Evolutionary conservation across 768 basidiomycete species (phyloP).

Genomic region (Suillus clintonianus): DNA sequence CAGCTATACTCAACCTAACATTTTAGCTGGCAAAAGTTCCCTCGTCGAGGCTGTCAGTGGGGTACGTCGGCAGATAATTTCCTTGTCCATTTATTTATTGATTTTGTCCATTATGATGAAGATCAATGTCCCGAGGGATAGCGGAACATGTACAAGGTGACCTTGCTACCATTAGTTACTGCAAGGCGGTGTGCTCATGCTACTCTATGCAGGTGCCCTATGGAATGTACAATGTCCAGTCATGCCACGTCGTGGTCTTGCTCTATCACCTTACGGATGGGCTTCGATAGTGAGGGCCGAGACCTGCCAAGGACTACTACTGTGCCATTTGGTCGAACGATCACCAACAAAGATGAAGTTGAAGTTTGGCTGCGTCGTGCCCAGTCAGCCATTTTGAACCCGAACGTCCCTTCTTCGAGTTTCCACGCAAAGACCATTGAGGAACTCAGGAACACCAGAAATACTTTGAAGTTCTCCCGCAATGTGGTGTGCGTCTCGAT

Average conservation of each 20-base stretch:
- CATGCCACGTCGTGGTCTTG: constrained; percentile 33
- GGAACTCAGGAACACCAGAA: constrained; percentile 11
- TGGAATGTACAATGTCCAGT: constrained; percentile 36
- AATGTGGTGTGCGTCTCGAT: constrained; percentile 45
- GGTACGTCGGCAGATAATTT: too few species aligned
- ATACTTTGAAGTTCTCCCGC: constrained; percentile 34
- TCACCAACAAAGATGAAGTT: constrained; percentile 44
- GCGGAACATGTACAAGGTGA: constrained; percentile 42
- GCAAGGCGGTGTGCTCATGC: background rate
- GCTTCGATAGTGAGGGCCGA: constrained; percentile 34
- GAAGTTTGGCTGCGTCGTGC: constrained; percentile 60
- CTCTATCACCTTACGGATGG: constrained; percentile 44
- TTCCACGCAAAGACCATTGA: constrained; percentile 20
- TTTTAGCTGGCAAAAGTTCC: constrained; percentile 32
- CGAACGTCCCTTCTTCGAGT: constrained; percentile 28
- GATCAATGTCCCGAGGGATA: too few species aligned
- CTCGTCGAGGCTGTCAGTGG: too few species aligned
- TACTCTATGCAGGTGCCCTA: constrained; percentile 29
- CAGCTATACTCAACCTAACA: constrained; percentile 23
- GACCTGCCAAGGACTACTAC: constrained; percentile 23
- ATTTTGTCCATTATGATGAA: too few species aligned
- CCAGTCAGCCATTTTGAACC: constrained; percentile 58
- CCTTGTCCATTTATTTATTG: too few species aligned
- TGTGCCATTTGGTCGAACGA: constrained; percentile 41
- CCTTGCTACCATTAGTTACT: background rate